These are phyloP conservation scores for Crotalaria pallida DNA, from an alignment of 306 rosid species.

Conservation along the genomic window DNA sequence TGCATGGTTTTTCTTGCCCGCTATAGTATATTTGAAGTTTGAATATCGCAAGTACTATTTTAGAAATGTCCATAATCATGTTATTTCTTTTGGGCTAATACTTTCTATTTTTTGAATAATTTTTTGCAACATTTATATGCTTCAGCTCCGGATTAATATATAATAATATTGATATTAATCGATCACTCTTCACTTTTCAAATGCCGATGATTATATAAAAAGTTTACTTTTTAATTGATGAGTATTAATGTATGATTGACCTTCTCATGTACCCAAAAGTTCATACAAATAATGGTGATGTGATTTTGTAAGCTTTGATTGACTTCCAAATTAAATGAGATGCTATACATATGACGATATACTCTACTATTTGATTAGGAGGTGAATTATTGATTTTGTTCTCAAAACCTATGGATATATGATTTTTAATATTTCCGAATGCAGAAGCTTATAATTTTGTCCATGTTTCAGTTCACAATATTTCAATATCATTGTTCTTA, in stretches of 20 bases:
- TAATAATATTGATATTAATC: neutral
- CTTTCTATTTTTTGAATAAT: neutral
- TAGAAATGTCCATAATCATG: neutral
- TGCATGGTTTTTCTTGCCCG: too few species aligned
- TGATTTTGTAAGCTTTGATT: neutral
- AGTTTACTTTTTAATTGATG: neutral
- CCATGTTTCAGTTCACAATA: neutral
- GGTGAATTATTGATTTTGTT: neutral
- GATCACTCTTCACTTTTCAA: neutral
- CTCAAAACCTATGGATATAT: neutral
- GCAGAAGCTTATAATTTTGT: neutral
- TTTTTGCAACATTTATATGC: too few species aligned
- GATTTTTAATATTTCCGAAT: neutral
- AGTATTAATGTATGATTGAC: conserved; percentile 8
- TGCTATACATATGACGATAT: neutral
- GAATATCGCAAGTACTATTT: too few species aligned
- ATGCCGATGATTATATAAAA: neutral
- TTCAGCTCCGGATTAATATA: neutral
- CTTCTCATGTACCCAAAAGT: neutral
- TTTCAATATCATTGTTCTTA: neutral
- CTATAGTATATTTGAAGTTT: too few species aligned
- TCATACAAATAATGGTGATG: neutral
- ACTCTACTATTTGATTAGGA: neutral
- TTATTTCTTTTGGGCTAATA: neutral
- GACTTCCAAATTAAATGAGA: neutral